phyloP scores from a whole-genome alignment of 441 rosid species.

The Mallotus japonicus region DNA sequence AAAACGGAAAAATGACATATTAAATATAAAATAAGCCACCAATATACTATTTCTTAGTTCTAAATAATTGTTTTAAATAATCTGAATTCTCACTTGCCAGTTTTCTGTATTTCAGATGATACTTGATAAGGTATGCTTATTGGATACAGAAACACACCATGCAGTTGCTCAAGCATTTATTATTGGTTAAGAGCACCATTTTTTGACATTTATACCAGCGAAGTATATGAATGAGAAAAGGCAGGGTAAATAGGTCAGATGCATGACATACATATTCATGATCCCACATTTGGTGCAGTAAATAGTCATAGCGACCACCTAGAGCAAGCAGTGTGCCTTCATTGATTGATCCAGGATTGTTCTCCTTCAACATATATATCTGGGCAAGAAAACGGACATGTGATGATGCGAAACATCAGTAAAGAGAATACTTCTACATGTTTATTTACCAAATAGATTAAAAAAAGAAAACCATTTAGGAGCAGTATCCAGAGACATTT shows the following conservation, averaged over 20 bases:
- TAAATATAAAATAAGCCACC: too few species aligned
- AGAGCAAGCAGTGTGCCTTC: constrained; percentile 83
- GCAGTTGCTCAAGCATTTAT: neutral
- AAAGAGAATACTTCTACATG: neutral
- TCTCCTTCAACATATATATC: constrained; percentile 71
- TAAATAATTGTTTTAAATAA: too few species aligned
- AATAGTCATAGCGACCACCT: constrained; percentile 93
- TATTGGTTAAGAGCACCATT: neutral
- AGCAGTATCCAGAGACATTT: neutral
- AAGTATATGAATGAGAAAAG: constrained; percentile 10
- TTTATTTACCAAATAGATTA: neutral
- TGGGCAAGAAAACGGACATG: constrained; percentile 30
- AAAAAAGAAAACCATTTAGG: neutral
- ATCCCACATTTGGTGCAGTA: constrained; percentile 79
- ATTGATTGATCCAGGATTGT: constrained; percentile 58
- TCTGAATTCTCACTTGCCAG: too few species aligned
- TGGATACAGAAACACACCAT: neutral
- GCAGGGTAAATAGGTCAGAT: constrained; percentile 23
- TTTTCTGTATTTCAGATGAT: neutral
- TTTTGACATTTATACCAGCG: neutral
- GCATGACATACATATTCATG: constrained; percentile 54
- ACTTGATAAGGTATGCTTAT: neutral
- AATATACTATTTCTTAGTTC: too few species aligned
- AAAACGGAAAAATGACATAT: too few species aligned
- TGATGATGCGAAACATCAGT: neutral